Evolutionary conservation across 2,329 filamentous ascomycete species (phyloP), one percentile per base, ranked within the genome.

Genomic region (Reticulascus tulasneorum): DNA sequence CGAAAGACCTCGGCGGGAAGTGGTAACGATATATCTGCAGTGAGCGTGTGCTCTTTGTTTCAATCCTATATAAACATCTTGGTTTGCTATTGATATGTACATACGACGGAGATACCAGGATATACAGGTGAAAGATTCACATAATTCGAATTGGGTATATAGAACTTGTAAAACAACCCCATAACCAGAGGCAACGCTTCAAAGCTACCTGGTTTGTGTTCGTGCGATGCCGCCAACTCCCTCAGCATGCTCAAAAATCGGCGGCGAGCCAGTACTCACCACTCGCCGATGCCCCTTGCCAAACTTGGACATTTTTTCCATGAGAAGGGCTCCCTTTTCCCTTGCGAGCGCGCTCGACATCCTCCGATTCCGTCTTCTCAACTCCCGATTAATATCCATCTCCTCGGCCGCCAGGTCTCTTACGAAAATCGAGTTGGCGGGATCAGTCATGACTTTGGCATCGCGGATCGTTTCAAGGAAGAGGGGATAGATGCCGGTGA

Each of bases 391-490:
- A 20, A 44, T 32, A 12, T 38, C 41, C 15, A 44, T 24, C 18
- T 42, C 38, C 18, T 41, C 41, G 4, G 28, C 27, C n/a, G 21
- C 35, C 15, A 32, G 25, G 10, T 26, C 34, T n/a, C 43, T 42
- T 16, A 44, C 31, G 4, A 46, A 33, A 11, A 35, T 29, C 6
- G 38, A 38, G 30, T 42, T 30, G 5, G 33, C 29, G n/a, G 59
- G 55, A 39, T 66, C 68, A 11, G 71, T 67, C 35, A 75, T 52
- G 9, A 54, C 47, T 40, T 63, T 65, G 1, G 70, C 75, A 39
- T 74, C 69, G 10, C 48, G 55, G n/a, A 66, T 58, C 18, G 65
- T 46, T 24, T 64, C 62, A 13, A 79, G 54, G 44, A 73, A 75
- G 5, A 71, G 42, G 0, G 75, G 67, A 40, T 75, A 78, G 3